Conservation (phyloP, 2,329 filamentous ascomycete species). For the Arthrobotrys pseudoclavata region DNA sequence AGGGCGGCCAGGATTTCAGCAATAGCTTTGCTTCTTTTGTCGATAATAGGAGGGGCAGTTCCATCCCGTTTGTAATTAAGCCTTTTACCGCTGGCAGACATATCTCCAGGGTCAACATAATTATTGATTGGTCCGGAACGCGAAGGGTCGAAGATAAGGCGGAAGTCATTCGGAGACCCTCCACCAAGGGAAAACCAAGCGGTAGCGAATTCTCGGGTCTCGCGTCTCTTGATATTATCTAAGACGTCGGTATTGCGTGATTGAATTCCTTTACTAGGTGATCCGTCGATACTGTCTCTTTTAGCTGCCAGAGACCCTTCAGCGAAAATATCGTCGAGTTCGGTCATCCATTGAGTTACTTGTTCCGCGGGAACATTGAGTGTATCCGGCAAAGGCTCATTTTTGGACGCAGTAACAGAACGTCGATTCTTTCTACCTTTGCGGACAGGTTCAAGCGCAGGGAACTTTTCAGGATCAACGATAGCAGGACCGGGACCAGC, state of each 20-base stretch:
- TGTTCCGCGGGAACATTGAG: neutral
- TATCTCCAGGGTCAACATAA: neutral
- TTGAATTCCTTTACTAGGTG: neutral
- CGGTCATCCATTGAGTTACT: neutral
- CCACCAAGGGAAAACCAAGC: neutral
- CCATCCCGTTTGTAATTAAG: conserved; percentile 5
- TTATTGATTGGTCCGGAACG: neutral
- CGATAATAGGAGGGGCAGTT: neutral
- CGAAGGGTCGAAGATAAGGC: neutral
- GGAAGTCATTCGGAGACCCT: neutral
- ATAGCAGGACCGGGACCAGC: neutral
- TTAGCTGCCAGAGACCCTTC: neutral
- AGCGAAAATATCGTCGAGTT: neutral
- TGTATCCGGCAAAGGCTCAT: neutral
- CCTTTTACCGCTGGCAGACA: neutral
- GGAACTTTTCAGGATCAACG: neutral
- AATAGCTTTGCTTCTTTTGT: neutral
- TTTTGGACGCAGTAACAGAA: neutral
- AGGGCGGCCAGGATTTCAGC: conserved; percentile 3
- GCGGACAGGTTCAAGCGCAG: neutral
- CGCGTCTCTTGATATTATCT: neutral
- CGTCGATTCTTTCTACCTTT: neutral
- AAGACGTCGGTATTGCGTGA: neutral
- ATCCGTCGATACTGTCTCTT: too few relatives aligned
- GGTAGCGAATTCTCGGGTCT: neutral